Percentiles rank a stretch among this genome's conserved stretches.
These are phyloP conservation scores for Chaetomiaceae sp. DNA, from an alignment of 2,329 filamentous ascomycete genomes.

Conservation along the genomic window DNA sequence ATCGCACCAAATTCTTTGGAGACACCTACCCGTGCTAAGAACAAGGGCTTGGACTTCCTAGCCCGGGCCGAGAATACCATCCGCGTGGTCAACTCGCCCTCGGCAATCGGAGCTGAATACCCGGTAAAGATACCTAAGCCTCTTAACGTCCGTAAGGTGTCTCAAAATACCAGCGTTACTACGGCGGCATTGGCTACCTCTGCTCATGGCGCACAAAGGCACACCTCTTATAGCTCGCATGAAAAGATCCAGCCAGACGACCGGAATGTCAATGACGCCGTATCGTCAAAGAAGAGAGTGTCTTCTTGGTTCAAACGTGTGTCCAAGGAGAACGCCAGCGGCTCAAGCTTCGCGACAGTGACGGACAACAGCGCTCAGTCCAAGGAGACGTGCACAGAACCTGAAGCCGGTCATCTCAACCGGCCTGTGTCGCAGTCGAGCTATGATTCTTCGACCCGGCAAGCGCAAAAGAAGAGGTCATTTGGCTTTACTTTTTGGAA, in stretches of 20 bases:
- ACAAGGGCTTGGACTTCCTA: slow-evolving; percentile 42
- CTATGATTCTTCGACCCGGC: not conserved
- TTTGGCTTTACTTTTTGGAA: slow-evolving; percentile 56
- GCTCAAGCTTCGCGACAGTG: slow-evolving; percentile 17
- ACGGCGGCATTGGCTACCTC: not conserved
- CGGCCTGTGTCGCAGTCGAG: slow-evolving; percentile 3
- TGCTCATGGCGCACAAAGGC: not conserved
- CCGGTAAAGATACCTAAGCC: slow-evolving; percentile 36
- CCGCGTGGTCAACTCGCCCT: slow-evolving; percentile 50
- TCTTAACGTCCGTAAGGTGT: slow-evolving; percentile 39
- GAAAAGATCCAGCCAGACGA: not conserved
- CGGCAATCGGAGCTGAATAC: slow-evolving; percentile 31
- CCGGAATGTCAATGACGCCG: slow-evolving; percentile 20
- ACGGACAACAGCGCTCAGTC: slow-evolving; percentile 19
- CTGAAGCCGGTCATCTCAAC: slow-evolving; percentile 1
- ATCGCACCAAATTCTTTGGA: slow-evolving; percentile 45
- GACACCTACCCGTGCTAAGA: slow-evolving; percentile 26
- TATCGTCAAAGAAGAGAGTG: slow-evolving; percentile 41
- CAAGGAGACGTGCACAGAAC: slow-evolving; percentile 9
- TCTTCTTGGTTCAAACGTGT: slow-evolving; percentile 49
- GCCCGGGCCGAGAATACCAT: slow-evolving; percentile 49
- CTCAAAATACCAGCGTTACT: slow-evolving; percentile 12
- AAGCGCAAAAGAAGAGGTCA: slow-evolving; percentile 41
- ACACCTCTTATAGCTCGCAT: slow-evolving; percentile 5
- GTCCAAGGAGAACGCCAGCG: slow-evolving; percentile 36